phyloP scores from a whole-genome alignment of 805 yeast genomes.

The Ogataea trehaloabstinens region DNA sequence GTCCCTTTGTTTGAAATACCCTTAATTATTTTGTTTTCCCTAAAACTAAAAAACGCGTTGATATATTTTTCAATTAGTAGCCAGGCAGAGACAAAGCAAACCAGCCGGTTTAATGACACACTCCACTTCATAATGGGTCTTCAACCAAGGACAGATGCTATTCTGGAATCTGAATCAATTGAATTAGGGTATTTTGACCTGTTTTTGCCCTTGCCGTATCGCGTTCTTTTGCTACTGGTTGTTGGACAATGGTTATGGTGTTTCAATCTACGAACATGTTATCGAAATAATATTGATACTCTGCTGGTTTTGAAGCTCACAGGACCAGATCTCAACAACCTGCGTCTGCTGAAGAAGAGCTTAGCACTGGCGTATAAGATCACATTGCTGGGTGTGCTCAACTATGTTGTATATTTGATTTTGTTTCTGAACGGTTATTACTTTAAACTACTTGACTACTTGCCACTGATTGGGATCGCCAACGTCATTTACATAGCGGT shows the following conservation, averaged over 20 bases:
- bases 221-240: conserved; percentile 48
- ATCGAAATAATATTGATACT: conserved; percentile 42
- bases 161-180: too few species aligned
- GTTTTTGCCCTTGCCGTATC: conserved; percentile 46
- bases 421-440: conserved; percentile 22
- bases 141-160: too few species aligned
- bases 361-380: conserved; percentile 19
- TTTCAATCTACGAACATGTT: conserved; percentile 39
- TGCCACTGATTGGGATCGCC: conserved; percentile 39
- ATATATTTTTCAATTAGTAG: too few species aligned
- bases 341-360: conserved; percentile 16
- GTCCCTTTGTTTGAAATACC: too few species aligned
- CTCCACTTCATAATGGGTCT: too few species aligned
- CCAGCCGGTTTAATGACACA: too few species aligned
- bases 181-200: conserved; percentile 27
- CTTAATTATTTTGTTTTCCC: too few species aligned
- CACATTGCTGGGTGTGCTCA: conserved; percentile 24
- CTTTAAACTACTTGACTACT: conserved; percentile 28
- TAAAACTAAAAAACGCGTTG: too few species aligned
- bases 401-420: conserved; percentile 30
- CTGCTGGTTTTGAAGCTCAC: conserved; percentile 37
- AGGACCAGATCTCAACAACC: conserved; percentile 21
- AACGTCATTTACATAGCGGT: conserved; percentile 30
- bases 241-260: conserved; percentile 57
- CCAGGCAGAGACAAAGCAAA: too few species aligned